phyloP scores from a whole-genome alignment of 441 rosid species.

The Erodium texanum region DNA sequence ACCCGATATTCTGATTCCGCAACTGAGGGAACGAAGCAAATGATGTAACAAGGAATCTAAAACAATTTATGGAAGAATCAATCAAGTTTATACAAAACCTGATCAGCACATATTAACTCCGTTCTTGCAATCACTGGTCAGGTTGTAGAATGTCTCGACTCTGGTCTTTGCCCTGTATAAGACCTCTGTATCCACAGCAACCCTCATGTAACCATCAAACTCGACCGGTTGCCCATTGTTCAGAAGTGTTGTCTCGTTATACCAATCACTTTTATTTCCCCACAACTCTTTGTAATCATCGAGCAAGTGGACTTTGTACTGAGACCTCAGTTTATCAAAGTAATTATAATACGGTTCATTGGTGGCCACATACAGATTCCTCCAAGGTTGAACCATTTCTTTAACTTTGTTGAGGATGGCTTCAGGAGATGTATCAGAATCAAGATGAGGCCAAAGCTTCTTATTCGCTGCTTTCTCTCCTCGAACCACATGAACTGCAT shows the following conservation, averaged over 20 bases:
- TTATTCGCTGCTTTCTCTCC: constrained; percentile 79
- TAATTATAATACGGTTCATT: constrained; percentile 86
- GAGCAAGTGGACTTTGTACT: constrained; percentile 72
- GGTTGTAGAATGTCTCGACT: constrained; percentile 80
- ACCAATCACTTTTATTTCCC: constrained; percentile 85
- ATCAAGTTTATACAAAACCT: constrained; percentile 19
- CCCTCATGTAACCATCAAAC: constrained; percentile 95
- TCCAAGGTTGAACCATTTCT: constrained; percentile 54
- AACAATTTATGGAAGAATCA: constrained; percentile 11
- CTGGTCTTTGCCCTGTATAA: constrained; percentile 68
- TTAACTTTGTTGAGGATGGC: constrained; percentile 52
- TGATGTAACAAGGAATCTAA: constrained; percentile 5
- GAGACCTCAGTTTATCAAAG: constrained; percentile 88
- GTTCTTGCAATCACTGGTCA: constrained; percentile 86
- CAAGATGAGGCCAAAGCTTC: constrained; percentile 83
- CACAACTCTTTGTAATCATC: constrained; percentile 75
- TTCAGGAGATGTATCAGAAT: constrained; percentile 83
- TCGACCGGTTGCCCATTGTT: constrained; percentile 64
- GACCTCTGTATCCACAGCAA: constrained; percentile 91
- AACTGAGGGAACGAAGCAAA: constrained; percentile 17
- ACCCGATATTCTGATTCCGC: constrained; percentile 18
- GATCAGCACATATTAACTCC: constrained; percentile 82
- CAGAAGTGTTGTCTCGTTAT: constrained; percentile 60
- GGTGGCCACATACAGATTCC: constrained; percentile 77
- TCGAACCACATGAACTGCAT: constrained; percentile 82